Percentiles rank a stretch among this genome's conserved stretches.
These are phyloP conservation scores for Pyrenophora graminea DNA, from an alignment of 2,329 filamentous ascomycete genomes.

Conservation along the genomic window DNA sequence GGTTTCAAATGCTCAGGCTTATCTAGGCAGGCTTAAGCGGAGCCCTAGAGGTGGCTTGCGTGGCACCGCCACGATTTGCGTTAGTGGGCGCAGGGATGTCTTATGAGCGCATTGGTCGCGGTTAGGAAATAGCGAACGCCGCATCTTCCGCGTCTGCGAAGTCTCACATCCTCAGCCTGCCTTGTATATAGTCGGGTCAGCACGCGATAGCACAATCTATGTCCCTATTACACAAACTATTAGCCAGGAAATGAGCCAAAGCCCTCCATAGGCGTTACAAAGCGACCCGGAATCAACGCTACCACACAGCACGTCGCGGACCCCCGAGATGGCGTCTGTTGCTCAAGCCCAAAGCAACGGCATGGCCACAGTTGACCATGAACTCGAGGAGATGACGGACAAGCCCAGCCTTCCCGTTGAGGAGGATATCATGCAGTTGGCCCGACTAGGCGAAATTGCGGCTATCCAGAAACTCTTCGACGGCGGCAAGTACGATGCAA, in stretches of 20 bases:
- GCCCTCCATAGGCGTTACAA: neutral
- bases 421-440: slow-evolving; percentile 94
- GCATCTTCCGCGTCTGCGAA: slow-evolving; percentile 22
- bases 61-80: slow-evolving; percentile 18
- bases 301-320: slow-evolving; percentile 16
- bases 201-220: slow-evolving; percentile 19
- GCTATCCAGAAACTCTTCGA: slow-evolving; percentile 91
- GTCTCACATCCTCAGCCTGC: slow-evolving; percentile 3
- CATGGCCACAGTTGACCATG: slow-evolving; percentile 35
- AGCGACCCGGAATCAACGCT: slow-evolving; percentile 6
- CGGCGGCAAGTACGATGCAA: slow-evolving; percentile 77
- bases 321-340: slow-evolving; percentile 35
- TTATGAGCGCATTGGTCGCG: slow-evolving; percentile 26
- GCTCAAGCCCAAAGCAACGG: slow-evolving; percentile 29
- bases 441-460: slow-evolving; percentile 80
- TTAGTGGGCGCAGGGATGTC: slow-evolving; percentile 21
- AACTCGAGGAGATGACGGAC: slow-evolving; percentile 45
- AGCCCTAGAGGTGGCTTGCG: slow-evolving; percentile 9
- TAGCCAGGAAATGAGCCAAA: neutral
- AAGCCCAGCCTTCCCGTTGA: slow-evolving; percentile 56
- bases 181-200: slow-evolving; percentile 3
- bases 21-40: neutral
- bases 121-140: slow-evolving; percentile 20
- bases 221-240: neutral
- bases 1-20: no score